Conservation (phyloP, 1,139 yeast species). For the Trichomonascaceae sp. region DNA sequence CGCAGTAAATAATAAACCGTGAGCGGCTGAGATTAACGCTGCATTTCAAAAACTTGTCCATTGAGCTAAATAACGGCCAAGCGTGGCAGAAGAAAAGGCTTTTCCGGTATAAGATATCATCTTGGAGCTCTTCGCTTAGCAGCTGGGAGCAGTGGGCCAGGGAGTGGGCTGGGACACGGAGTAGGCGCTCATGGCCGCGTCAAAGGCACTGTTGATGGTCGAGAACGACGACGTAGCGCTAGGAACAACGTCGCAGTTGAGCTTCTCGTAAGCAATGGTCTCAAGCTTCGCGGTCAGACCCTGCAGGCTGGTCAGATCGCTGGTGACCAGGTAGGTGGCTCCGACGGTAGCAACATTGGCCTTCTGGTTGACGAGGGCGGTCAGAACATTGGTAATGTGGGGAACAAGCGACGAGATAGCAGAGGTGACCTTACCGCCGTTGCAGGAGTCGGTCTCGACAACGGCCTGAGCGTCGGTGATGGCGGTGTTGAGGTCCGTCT, state of each 20-base stretch:
- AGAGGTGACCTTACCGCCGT: background rate
- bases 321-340: background rate
- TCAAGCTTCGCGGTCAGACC: constrained; percentile 3
- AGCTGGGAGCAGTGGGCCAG: constrained; percentile 1
- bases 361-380: background rate
- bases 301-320: constrained; percentile 3
- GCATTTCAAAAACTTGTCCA: too few relatives aligned
- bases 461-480: background rate
- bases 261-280: constrained; percentile 3
- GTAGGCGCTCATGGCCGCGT: constrained; percentile 4
- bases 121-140: constrained; percentile 1
- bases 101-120: background rate
- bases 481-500: background rate
- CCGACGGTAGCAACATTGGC: background rate
- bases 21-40: too few relatives aligned
- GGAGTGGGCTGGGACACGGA: constrained; percentile 3
- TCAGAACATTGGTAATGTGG: background rate
- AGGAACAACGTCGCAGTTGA: constrained; percentile 3
- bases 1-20: too few relatives aligned
- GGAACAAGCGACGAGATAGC: background rate
- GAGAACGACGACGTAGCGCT: constrained; percentile 2
- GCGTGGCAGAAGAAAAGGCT: too few relatives aligned
- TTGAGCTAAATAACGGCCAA: too few relatives aligned
- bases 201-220: constrained; percentile 5
- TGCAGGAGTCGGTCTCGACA: background rate